A percentile compares a stretch with the other conserved stretches of the same genome.
Evolutionary conservation across 805 yeast species (phyloP).

Genomic region (Sugiyamaella valdiviana): DNA sequence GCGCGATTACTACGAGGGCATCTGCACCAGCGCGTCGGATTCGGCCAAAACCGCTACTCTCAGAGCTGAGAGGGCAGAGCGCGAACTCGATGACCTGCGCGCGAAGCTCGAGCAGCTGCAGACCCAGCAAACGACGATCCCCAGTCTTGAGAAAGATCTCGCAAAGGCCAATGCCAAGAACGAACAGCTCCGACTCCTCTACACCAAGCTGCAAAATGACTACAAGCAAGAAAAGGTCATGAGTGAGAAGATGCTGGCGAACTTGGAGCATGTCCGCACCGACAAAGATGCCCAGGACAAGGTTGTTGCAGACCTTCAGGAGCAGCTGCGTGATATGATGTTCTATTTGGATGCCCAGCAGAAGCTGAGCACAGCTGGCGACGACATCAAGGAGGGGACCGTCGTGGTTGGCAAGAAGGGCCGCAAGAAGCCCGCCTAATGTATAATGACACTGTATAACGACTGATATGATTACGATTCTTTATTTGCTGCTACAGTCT

Average conservation of each 20-base stretch:
- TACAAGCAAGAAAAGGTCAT: slow-evolving; percentile 45
- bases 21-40: slow-evolving; percentile 34
- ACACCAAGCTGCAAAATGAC: slow-evolving; percentile 31
- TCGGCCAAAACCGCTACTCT: background rate
- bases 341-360: slow-evolving; percentile 68
- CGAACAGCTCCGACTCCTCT: slow-evolving; percentile 20
- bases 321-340: slow-evolving; percentile 59
- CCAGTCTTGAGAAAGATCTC: slow-evolving; percentile 2
- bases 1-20: slow-evolving; percentile 69
- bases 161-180: slow-evolving; percentile 12
- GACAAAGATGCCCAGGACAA: slow-evolving; percentile 22
- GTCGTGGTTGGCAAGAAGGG: slow-evolving; percentile 15
- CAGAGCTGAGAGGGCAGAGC: slow-evolving; percentile 6
- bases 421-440: slow-evolving; percentile 3
- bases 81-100: background rate
- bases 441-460: background rate
- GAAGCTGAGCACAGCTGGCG: slow-evolving; percentile 63
- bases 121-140: background rate
- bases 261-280: slow-evolving; percentile 34
- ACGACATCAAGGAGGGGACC: slow-evolving; percentile 66
- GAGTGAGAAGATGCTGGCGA: slow-evolving; percentile 37
- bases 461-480: too few species aligned
- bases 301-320: slow-evolving; percentile 24
- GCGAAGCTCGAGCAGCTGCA: background rate
- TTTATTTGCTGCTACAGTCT: too few species aligned